Percentiles rank a stretch among this genome's conserved stretches.
Evolutionary conservation across 352 stramenopile species (phyloP).

Genomic region (Phytophthora pseudosyringae): DNA sequence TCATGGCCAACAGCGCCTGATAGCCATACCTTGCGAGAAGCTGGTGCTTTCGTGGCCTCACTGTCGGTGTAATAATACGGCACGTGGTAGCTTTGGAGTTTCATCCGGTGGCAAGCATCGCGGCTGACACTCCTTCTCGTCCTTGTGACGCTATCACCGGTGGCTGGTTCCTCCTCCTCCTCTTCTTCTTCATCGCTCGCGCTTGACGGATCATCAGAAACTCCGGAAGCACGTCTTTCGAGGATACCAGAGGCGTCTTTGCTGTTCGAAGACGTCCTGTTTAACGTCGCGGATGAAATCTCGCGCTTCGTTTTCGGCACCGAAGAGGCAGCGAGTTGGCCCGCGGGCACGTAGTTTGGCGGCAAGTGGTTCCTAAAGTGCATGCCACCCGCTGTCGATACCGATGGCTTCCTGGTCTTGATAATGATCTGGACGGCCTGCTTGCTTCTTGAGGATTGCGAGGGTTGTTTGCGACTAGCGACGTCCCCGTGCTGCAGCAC

Average conservation of each 20-base stretch:
- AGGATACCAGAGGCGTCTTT: slow-evolving; percentile 6
- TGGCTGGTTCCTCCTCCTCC: slow-evolving; percentile 12
- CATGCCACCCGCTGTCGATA: slow-evolving; percentile 51
- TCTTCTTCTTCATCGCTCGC: slow-evolving; percentile 29
- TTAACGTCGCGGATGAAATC: neutral
- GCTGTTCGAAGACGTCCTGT: neutral
- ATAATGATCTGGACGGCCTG: slow-evolving; percentile 31
- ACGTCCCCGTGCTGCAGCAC: neutral
- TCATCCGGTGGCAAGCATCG: slow-evolving; percentile 20
- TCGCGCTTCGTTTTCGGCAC: slow-evolving; percentile 20
- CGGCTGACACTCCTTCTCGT: slow-evolving; percentile 6
- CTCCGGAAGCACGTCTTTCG: slow-evolving; percentile 11
- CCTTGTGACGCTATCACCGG: slow-evolving; percentile 10
- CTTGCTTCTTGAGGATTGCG: neutral
- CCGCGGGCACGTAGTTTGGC: slow-evolving; percentile 58
- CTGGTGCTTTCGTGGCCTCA: neutral
- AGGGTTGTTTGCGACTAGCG: neutral
- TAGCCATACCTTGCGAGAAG: slow-evolving; percentile 22
- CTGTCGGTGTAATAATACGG: slow-evolving; percentile 35
- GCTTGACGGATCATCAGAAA: slow-evolving; percentile 28
- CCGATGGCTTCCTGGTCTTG: slow-evolving; percentile 39
- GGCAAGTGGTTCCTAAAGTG: slow-evolving; percentile 79
- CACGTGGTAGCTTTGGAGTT: slow-evolving; percentile 46
- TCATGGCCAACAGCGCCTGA: neutral
- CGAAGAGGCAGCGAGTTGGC: slow-evolving; percentile 13